A percentile compares a stretch with the other conserved stretches of the same genome.
These are phyloP conservation scores for Pinguiococcus pyrenoidosus DNA, from an alignment of 108 stramenopile species.

Conservation along the genomic window DNA sequence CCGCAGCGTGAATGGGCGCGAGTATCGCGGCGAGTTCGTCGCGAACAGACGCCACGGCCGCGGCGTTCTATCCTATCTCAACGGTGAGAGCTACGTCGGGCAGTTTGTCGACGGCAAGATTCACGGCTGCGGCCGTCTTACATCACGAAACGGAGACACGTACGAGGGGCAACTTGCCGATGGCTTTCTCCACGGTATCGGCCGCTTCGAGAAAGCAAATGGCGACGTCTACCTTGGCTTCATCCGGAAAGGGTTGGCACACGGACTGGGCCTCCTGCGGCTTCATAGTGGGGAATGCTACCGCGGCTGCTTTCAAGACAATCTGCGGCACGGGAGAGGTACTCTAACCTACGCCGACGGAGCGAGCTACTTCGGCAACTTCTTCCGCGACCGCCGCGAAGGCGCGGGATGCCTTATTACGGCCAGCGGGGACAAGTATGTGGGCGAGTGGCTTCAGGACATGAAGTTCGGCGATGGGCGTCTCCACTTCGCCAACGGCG, in stretches of 20 bases:
- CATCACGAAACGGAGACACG: constrained; percentile 5
- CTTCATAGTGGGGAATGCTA: constrained; percentile 15
- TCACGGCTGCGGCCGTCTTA: not conserved
- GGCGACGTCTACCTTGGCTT: constrained; percentile 17
- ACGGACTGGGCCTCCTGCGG: constrained; percentile 12
- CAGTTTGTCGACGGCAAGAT: constrained; percentile 1
- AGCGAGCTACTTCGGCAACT: constrained; percentile 7
- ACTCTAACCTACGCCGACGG: constrained; percentile 25
- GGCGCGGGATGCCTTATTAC: constrained; percentile 6
- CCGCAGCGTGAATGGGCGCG: constrained; percentile 6
- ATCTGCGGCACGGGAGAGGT: constrained; percentile 24
- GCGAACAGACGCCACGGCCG: constrained; percentile 8
- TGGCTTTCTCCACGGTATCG: constrained; percentile 10
- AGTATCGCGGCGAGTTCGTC: constrained; percentile 22
- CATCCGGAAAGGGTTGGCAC: constrained; percentile 6
- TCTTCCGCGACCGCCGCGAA: constrained; percentile 7
- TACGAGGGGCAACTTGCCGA: constrained; percentile 28
- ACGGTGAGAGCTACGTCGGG: not conserved
- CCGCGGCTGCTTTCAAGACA: constrained; percentile 7
- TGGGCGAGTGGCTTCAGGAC: constrained; percentile 17
- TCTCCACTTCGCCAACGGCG: constrained; percentile 20
- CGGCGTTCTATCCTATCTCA: too few relatives aligned
- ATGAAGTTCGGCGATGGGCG: constrained; percentile 22
- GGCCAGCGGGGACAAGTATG: constrained; percentile 18
- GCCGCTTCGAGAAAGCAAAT: constrained; percentile 6